Evolutionary conservation across 371 early-diverging fungal species (phyloP).

Genomic region (Nematocida sp.): DNA sequence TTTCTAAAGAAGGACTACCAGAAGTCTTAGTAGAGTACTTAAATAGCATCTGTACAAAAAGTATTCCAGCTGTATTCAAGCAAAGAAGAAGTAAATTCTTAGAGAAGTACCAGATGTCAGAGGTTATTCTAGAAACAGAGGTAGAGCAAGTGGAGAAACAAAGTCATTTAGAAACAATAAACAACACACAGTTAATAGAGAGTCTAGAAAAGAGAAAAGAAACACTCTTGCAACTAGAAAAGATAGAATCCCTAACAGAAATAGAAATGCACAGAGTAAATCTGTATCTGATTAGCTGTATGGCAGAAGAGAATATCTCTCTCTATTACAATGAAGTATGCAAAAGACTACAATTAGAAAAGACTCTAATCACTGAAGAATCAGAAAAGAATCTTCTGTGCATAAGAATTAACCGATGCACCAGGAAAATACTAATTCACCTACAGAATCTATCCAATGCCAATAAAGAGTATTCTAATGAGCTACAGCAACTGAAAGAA

Average conservation of each 20-base stretch:
- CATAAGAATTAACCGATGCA: conserved; percentile 11
- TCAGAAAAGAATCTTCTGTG: conserved; percentile 10
- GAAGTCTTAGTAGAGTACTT: conserved; percentile 19
- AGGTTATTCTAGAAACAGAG: conserved; percentile 14
- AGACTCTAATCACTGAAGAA: neutral
- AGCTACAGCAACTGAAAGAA: conserved; percentile 1
- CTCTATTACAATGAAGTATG: conserved; percentile 11
- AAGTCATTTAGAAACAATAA: conserved; percentile 15
- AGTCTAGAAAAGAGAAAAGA: conserved; percentile 34
- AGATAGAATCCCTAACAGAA: neutral
- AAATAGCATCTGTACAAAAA: conserved; percentile 5
- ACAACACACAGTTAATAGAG: conserved; percentile 17
- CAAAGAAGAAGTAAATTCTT: conserved; percentile 32
- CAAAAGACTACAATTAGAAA: conserved; percentile 1
- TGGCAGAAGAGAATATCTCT: conserved; percentile 13
- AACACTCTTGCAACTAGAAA: neutral
- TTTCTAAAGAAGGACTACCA: conserved; percentile 32
- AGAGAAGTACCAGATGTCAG: conserved; percentile 32
- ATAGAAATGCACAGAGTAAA: conserved; percentile 39
- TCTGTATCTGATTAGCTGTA: conserved; percentile 26
- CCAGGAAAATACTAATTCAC: conserved; percentile 8
- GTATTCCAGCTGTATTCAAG: conserved; percentile 26
- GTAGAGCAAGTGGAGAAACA: conserved; percentile 26
- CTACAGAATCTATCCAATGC: neutral
- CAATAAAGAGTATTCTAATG: neutral